These are phyloP conservation scores for Yamadazyma sp. DNA, from an alignment of 1,139 yeast genomes.

Conservation along the genomic window DNA sequence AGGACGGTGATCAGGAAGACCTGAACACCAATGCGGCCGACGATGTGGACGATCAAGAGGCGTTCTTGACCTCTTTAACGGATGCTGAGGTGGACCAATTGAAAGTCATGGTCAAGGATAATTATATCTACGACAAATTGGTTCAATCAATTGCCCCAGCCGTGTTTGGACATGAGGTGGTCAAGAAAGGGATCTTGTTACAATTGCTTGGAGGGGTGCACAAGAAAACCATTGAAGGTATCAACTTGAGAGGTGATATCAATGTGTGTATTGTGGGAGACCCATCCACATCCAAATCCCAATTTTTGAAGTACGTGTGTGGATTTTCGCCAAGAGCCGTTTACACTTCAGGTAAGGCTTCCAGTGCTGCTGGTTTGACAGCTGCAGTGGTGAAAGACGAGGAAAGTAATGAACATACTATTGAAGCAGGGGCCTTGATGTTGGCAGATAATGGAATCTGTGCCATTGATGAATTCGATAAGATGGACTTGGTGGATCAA, in stretches of 20 bases:
- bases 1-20: constrained; percentile 41
- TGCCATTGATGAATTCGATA: constrained; percentile 97
- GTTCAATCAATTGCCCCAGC: constrained; percentile 95
- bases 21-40: constrained; percentile 16
- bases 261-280: constrained; percentile 97
- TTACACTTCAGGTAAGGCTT: constrained; percentile 97
- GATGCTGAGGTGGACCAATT: constrained; percentile 83
- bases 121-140: constrained; percentile 78
- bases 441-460: constrained; percentile 98
- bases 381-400: constrained; percentile 98
- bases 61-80: constrained; percentile 74
- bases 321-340: constrained; percentile 92
- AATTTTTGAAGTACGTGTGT: constrained; percentile 89
- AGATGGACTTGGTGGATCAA: constrained; percentile 94
- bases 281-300: constrained; percentile 97
- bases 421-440: constrained; percentile 99
- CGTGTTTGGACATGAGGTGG: constrained; percentile 92
- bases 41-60: constrained; percentile 63
- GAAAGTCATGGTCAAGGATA: constrained; percentile 88
- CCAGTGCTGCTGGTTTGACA: constrained; percentile 97
- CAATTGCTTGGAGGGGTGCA: constrained; percentile 97
- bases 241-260: constrained; percentile 93
- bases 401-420: constrained; percentile 95
- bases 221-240: constrained; percentile 91
- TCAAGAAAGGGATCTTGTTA: constrained; percentile 86